Evolutionary conservation across 2,329 filamentous ascomycete species (phyloP), one percentile per base, ranked within the genome.

Genomic region (Aspergillus ustus): DNA sequence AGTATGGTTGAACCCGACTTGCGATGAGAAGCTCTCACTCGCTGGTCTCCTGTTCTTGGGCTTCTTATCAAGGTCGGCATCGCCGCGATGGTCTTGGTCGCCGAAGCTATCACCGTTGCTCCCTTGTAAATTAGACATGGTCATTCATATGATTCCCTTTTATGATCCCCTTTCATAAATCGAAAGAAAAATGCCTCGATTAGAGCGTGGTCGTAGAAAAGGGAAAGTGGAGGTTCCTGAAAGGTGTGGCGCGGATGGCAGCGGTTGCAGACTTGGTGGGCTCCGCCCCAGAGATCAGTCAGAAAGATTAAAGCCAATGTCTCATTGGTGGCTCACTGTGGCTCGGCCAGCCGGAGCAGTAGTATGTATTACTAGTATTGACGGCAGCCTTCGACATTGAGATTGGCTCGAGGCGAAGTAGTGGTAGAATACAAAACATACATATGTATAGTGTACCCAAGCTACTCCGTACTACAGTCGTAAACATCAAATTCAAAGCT

Each of bases 41-140:
- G 93, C 92, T 70, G 94, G 94, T 80, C 92, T 89, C 79, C 91
- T 89, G 84, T 87, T 96, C 87, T 97, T 97, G 79, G 90, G 87
- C 83, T 93, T 95, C 81, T 89, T 95, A 83, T 84, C 84, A 72
- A 70, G 72, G 54, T 79, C 74, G 48, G 61, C 45, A 66, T 69
- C 74, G 25, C 66, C 71, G 60, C 77, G 75, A 63, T 75, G 74
- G 61, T 81, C 78, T 62, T 80, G 79, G 59, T 78, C 77, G 60
- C 79, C 75, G 52, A 81, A 74, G 25, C 80, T 81, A 65, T 78
- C 80, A 51, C 74, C 69, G 57, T 75, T 77, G 55, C 71, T 72
- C 54, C 71, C 67, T 59, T 80, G 74, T 45, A 75, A 75, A 68
- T 77, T 75, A 61, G 81, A 81, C 81, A 83, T 82, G 55, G 60